A percentile compares a stretch with the other conserved stretches of the same genome.
phyloP scores from a whole-genome alignment of 2,329 filamentous ascomycete genomes.

The Lachnellula willkommii region DNA sequence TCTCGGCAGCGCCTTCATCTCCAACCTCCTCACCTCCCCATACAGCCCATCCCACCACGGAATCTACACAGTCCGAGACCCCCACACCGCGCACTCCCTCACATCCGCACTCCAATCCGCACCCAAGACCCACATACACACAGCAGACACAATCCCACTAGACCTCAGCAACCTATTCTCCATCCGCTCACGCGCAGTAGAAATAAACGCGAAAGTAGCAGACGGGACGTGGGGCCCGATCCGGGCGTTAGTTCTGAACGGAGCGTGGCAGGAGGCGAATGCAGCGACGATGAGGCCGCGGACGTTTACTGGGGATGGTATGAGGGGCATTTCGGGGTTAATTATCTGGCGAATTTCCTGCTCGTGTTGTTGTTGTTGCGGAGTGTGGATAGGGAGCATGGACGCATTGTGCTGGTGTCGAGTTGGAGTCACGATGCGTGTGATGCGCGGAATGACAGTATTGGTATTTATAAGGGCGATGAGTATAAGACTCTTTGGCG shows the following conservation, averaged over 20 bases:
- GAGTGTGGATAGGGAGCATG: constrained; percentile 30
- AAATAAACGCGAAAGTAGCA: constrained; percentile 13
- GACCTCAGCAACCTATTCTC: constrained; percentile 3
- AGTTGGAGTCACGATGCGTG: constrained; percentile 31
- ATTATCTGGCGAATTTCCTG: constrained; percentile 33
- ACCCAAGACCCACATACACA: background rate
- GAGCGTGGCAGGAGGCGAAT: constrained; percentile 16
- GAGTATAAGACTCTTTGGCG: constrained; percentile 2
- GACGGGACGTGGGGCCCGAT: constrained; percentile 12
- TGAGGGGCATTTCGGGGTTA: constrained; percentile 31
- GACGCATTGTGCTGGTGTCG: constrained; percentile 30
- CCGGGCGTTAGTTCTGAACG: constrained; percentile 15
- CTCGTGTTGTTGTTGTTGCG: constrained; percentile 30
- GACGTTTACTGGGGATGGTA: constrained; percentile 30
- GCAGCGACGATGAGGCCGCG: constrained; percentile 15
- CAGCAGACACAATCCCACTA: background rate
- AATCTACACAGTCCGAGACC: constrained; percentile 19
- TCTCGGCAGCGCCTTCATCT: constrained; percentile 19
- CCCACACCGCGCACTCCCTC: background rate
- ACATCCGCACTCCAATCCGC: background rate
- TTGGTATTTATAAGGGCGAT: constrained; percentile 12
- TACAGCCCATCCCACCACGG: constrained; percentile 12
- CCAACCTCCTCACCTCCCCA: constrained; percentile 11
- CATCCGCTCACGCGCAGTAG: constrained; percentile 2
- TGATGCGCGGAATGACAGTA: constrained; percentile 7